Conservation (phyloP, 768 basidiomycete genomes). For the Lyophyllum semitale region DNA sequence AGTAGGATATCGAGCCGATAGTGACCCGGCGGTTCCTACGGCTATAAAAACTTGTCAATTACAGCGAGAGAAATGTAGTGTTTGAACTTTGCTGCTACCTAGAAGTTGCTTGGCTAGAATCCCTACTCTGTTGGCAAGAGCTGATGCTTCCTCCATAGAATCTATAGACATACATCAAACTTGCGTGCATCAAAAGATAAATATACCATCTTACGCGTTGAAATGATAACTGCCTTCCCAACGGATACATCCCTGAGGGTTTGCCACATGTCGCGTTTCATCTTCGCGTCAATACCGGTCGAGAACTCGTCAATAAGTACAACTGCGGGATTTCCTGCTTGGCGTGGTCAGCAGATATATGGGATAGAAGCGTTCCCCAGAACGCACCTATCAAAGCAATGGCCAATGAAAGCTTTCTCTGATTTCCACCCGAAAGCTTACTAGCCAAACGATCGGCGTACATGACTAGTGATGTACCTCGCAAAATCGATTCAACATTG, state of each 20-base stretch:
- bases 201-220: conserved; percentile 53
- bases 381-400: conserved; percentile 68
- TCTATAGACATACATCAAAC: conserved; percentile 37
- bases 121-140: conserved; percentile 73
- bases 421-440: conserved; percentile 78
- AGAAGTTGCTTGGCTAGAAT: conserved; percentile 74
- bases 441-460: conserved; percentile 76
- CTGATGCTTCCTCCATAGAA: conserved; percentile 85
- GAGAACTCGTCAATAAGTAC: conserved; percentile 84
- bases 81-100: conserved; percentile 52
- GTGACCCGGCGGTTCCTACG: conserved; percentile 63
- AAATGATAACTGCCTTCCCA: conserved; percentile 73
- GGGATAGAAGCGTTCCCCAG: not conserved
- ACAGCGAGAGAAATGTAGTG: no score
- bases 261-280: conserved; percentile 83
- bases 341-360: conserved; percentile 21
- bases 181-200: not conserved
- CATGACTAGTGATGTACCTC: conserved; percentile 53
- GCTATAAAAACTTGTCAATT: conserved; percentile 49
- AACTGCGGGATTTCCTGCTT: conserved; percentile 74
- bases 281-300: conserved; percentile 81
- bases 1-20: conserved; percentile 66
- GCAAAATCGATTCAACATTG: conserved; percentile 60
- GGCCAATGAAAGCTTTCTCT: conserved; percentile 73
- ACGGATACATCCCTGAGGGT: conserved; percentile 64